Conservation (phyloP, 2,329 filamentous ascomycete genomes). For the Phaeosphaeria sp. region DNA sequence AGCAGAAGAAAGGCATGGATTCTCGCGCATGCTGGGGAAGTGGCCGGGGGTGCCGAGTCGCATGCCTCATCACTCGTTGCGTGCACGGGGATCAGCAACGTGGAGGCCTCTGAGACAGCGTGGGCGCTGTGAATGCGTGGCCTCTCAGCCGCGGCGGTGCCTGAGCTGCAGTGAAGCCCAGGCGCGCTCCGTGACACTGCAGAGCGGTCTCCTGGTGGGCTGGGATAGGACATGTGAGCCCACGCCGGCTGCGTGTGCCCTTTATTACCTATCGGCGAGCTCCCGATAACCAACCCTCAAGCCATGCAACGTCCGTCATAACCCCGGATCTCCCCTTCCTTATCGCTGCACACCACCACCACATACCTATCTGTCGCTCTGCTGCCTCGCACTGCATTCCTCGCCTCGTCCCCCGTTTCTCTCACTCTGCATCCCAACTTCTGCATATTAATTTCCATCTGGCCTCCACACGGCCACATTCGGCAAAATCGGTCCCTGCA, state of each 20-base stretch:
- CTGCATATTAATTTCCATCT: background rate
- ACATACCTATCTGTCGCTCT: background rate
- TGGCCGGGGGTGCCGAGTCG: background rate
- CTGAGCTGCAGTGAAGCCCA: conserved; percentile 2
- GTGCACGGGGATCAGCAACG: conserved; percentile 1
- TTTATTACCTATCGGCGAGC: conserved; percentile 5
- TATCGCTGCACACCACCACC: background rate
- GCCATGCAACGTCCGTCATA: background rate
- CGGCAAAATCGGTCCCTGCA: conserved; percentile 34
- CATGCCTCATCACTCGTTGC: background rate
- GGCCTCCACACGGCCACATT: conserved; percentile 20
- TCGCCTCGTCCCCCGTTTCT: background rate
- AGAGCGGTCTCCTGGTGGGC: background rate
- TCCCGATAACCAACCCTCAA: conserved; percentile 1
- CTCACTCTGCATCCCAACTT: conserved; percentile 1
- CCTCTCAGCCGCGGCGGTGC: conserved; percentile 10
- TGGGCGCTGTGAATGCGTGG: conserved; percentile 5
- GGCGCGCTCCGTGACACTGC: conserved; percentile 2
- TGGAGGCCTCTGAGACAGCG: conserved; percentile 2
- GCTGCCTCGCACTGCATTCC: background rate
- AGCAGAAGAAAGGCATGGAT: background rate
- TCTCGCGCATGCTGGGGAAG: conserved; percentile 6
- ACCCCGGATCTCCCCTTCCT: background rate
- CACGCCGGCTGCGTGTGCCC: conserved; percentile 22
- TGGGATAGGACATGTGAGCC: conserved; percentile 5